Base-by-base conservation (phyloP, 768 basidiomycete genomes). In the Podaxis pistillaris region DNA sequence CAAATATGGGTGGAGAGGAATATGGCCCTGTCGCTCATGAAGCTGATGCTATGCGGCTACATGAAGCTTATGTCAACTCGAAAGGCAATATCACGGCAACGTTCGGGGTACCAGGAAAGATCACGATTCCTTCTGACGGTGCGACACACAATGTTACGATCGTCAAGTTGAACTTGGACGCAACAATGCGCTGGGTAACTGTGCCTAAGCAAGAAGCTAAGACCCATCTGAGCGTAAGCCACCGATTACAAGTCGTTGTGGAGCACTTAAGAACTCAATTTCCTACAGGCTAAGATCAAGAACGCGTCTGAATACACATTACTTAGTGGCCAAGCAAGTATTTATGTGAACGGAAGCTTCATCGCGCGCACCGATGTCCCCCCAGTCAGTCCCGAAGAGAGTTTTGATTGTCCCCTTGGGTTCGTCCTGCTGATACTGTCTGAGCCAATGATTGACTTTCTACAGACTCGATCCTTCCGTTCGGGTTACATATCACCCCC, bases 261-360 rank as follows among this genome's bases (percentile, higher is more conserved):
- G 11, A 37, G 6, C 17, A 11, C 17, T 30, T 46, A 28, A 50
- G 40, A 46, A 56, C 15, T 13, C 51, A 41, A 65, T 38, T 19
- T 2, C 46, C 22, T 46, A 26, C 64, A 84, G 79, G 80, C 78
- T 13, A 78, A 73, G 55, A 76, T 87, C 60, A 79, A 78, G 69
- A 87, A 87, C 64, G 78, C 78, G 12, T 84, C 82, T 4, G 80
- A 83, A 28, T 84, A 83, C 63, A 79, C 81, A 1, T 69, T 87
- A 2, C 74, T 87, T 8, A 66, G 71, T 0, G 86, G 86, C 0
- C 65, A 68, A 0, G 80, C 81, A 0, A 82, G 78, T 63, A 76
- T 86, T 0, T 86, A 84, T 67, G 75, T 86, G 36, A 82, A 87
- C 68, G 83, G 83, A 36, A 80, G 79, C 62, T 86, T 84, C 68